Base-by-base conservation (phyloP, 1,284 basidiomycete genomes). In the Uromyces viciae-fabae region DNA sequence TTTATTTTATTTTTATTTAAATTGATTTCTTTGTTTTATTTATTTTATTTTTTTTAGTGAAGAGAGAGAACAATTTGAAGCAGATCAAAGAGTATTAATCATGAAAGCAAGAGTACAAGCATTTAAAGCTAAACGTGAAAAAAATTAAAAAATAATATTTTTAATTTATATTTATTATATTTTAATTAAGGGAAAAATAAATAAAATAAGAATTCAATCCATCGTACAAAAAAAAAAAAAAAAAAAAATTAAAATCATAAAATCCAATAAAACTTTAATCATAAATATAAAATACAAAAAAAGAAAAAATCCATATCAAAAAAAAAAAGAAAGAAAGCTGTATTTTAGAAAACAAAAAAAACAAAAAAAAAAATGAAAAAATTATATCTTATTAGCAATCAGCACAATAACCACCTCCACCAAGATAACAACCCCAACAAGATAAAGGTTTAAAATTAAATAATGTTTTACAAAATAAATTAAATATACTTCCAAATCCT, bases 371-470 rank as follows among this genome's bases (percentile, higher is more conserved):
- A 25, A 42, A 42, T 22, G n/a, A 43, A 14, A 2, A 31, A n/a
- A n/a, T n/a, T n/a, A n/a, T n/a, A n/a, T n/a, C n/a, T n/a, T 49
- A 19, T 74, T 64, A 82, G 43, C 83, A 83, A 19, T 81, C 83
- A 11, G 78, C 83, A 52, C 83, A 85, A 56, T 84, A 84, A 28
- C 88, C 88, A 4, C 88, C 88, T 22, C 88, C 94, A 89, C 82
- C 91, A 88, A 85, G 89, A 86, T 87, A 92, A 91, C 94, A 95
- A 9, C 94, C 94, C 89, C 90, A 92, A 86, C 95, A 98, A 83
- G 92, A 95, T 38, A 88, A 87, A 1, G 91, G 83, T 14, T 83
- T 90, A 15, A 91, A 91, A 9, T 93, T 87, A 0, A 94, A 94
- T 58, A 88, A 88, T 56, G 91, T 93, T 83, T 91, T 90, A 82